A percentile compares a stretch with the other conserved stretches of the same genome.
Conservation (phyloP, 306 rosid genomes). For the Dalbergia cochinchinensis region DNA sequence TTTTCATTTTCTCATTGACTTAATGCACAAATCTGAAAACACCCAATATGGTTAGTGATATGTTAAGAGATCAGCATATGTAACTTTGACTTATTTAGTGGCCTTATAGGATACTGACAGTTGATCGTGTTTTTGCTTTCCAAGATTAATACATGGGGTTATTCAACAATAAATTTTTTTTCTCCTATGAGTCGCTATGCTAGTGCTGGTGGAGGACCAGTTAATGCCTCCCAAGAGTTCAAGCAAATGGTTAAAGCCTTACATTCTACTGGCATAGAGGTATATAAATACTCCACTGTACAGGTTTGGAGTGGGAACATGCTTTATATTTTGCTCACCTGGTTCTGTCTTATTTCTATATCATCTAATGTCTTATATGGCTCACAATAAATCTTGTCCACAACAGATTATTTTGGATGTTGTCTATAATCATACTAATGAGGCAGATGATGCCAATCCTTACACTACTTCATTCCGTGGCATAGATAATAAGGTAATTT, state of each 20-base stretch:
- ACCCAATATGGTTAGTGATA: constrained; percentile 7
- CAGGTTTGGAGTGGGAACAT: constrained; percentile 27
- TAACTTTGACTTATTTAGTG: constrained; percentile 38
- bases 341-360: constrained; percentile 29
- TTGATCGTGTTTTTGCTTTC: constrained; percentile 38
- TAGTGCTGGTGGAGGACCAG: constrained; percentile 94
- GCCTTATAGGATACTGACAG: constrained; percentile 32
- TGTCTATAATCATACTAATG: constrained; percentile 96
- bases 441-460: constrained; percentile 79
- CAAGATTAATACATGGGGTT: constrained; percentile 98
- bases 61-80: constrained; percentile 21
- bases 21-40: constrained; percentile 20
- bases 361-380: constrained; percentile 39
- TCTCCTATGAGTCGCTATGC: constrained; percentile 99
- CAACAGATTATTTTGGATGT: constrained; percentile 94
- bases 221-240: constrained; percentile 85
- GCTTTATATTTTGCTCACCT: constrained; percentile 9
- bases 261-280: constrained; percentile 97
- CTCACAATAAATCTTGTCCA: constrained; percentile 37
- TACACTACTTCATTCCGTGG: constrained; percentile 96
- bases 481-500: constrained; percentile 89
- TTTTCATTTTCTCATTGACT: constrained; percentile 26
- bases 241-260: constrained; percentile 95
- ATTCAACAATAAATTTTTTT: constrained; percentile 95
- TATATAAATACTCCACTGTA: constrained; percentile 38